Evolutionary conservation across 2,329 filamentous ascomycete species (phyloP).

Genomic region (Diaporthe vaccinii): DNA sequence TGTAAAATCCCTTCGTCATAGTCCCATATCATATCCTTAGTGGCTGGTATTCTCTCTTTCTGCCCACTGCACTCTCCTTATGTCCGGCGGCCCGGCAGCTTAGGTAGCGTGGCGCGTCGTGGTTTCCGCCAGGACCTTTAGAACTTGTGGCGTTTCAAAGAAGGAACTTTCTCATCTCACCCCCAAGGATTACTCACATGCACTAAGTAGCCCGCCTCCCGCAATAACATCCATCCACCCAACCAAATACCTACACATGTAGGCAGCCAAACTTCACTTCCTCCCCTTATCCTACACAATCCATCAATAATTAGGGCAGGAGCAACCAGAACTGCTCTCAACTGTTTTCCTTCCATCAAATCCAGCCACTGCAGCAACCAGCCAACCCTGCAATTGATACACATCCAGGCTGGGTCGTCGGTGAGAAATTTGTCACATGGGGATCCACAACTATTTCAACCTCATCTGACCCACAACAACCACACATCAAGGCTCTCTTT

Average conservation of each 20-base stretch:
- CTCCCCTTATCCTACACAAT: not conserved
- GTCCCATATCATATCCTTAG: slow-evolving; percentile 13
- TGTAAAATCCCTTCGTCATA: slow-evolving; percentile 39
- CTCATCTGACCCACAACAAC: slow-evolving; percentile 22
- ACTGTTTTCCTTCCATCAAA: not conserved
- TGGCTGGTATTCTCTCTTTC: not conserved
- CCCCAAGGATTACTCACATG: slow-evolving; percentile 27
- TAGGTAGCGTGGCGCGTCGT: slow-evolving; percentile 29
- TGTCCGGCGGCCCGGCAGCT: not conserved
- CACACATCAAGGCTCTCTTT: not conserved
- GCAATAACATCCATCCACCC: not conserved
- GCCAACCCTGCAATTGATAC: not conserved
- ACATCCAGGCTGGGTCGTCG: slow-evolving; percentile 6
- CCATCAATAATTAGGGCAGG: not conserved
- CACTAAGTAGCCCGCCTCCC: slow-evolving; percentile 15
- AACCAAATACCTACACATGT: slow-evolving; percentile 4
- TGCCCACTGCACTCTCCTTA: not conserved
- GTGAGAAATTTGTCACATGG: slow-evolving; percentile 35
- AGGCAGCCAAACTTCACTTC: not conserved
- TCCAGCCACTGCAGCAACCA: not conserved
- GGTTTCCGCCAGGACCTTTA: slow-evolving; percentile 26
- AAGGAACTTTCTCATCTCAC: slow-evolving; percentile 36
- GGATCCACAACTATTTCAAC: slow-evolving; percentile 33
- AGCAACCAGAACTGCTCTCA: not conserved
- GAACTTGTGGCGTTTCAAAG: slow-evolving; percentile 35